Conservation (phyloP, 2,329 filamentous ascomycete species). For the Sporothrix protearum region DNA sequence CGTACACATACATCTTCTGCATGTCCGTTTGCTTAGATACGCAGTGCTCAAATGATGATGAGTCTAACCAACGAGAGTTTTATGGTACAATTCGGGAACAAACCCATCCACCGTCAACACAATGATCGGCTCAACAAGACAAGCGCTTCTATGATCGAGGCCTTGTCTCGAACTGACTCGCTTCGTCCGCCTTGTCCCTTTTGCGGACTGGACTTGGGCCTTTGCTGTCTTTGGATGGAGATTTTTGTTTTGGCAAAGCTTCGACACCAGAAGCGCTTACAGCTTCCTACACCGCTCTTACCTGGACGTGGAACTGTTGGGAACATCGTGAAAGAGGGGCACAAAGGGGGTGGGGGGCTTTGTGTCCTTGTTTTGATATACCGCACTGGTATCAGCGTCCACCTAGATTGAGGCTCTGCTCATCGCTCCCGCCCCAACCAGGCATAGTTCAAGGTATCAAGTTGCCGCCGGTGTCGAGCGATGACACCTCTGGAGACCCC, state of each 20-base stretch:
- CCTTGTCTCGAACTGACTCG: background rate
- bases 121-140: background rate
- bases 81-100: background rate
- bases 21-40: too few relatives aligned
- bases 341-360: background rate
- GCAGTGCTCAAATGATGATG: background rate
- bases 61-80: background rate
- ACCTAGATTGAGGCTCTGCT: background rate
- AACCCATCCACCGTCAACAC: background rate
- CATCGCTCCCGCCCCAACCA: background rate
- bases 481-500: background rate
- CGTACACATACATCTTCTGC: too few relatives aligned
- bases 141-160: background rate
- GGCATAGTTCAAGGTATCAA: background rate
- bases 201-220: background rate
- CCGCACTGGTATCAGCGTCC: background rate
- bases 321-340: background rate
- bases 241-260: background rate
- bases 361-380: background rate
- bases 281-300: background rate
- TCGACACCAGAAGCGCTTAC: background rate
- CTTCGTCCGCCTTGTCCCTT: background rate
- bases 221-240: background rate
- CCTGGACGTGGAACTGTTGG: background rate
- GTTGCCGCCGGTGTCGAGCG: background rate